Base-by-base conservation (phyloP, 164 flowering plant species). In the Aristolochia contorta region DNA sequence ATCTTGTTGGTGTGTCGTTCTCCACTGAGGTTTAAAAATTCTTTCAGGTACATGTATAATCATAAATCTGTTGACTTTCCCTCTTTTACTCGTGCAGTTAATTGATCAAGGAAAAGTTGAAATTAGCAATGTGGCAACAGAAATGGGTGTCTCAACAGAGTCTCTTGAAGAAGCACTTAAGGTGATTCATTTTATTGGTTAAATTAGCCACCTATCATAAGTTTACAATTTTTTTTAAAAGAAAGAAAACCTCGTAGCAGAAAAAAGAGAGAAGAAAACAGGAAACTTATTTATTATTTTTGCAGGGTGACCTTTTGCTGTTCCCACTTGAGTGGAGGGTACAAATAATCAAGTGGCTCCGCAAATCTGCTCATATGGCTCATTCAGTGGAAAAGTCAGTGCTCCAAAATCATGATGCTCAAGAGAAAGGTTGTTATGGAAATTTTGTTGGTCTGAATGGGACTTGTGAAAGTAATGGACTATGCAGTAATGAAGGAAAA, bases 291-390 rank as follows among this genome's bases (percentile, higher is more conserved):
- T 18, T 45, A 4, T 10, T 47, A 61, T n/a, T 58, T 37, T 21
- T 70, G 67, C 72, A 91, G 95, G 90, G 75, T 65, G 83, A 75
- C 62, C 55, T 24, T 27, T 45, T 78, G 63, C 67, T 59, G 13
- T 20, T 59, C 57, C 19, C 45, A 22, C 79, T 86, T 60, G 95
- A 89, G n/a, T 54, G 79, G 69, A 76, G 25, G 54, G 64, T 64
- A 68, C 87, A 84, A 73, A 65, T 89, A 52, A 61, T 80, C 18
- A 69, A 71, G 57, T 92, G 96, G 98, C 81, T 92, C 50, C 76
- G 65, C 47, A 75, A 65, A 65, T 84, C 84, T 81, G 81, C 82
- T 50, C 74, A 65, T 66, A 20, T 84, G 59, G 78, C 80, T 57
- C 58, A 52, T 23, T 55, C 64, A 21, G 77, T 60, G 51, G 80